These are phyloP conservation scores for Trichosporon sp. DNA, from an alignment of 1,284 basidiomycete genomes.

Conservation along the genomic window DNA sequence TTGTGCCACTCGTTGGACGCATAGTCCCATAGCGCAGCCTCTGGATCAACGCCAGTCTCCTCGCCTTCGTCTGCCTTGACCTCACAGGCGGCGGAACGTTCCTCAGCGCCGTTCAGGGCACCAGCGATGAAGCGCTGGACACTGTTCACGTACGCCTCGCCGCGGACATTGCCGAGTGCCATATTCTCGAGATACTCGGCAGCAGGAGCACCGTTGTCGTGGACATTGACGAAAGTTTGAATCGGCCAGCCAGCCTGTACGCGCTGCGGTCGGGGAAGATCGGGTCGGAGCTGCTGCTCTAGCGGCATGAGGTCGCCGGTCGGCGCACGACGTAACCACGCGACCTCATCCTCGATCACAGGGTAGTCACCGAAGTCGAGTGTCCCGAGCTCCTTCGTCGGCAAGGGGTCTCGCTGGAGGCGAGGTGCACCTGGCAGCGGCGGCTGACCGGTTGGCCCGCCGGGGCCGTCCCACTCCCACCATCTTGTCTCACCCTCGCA, in stretches of 20 bases:
- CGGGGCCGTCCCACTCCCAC: slow-evolving; percentile 41
- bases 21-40: slow-evolving; percentile 25
- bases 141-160: slow-evolving; percentile 44
- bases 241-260: slow-evolving; percentile 4
- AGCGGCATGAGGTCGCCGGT: slow-evolving; percentile 27
- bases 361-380: slow-evolving; percentile 37
- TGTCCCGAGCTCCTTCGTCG: slow-evolving; percentile 23
- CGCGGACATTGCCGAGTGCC: slow-evolving; percentile 30
- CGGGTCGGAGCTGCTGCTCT: slow-evolving; percentile 31
- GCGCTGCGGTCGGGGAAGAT: not conserved
- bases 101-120: slow-evolving; percentile 24
- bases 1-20: slow-evolving; percentile 28
- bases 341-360: slow-evolving; percentile 31
- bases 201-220: slow-evolving; percentile 22
- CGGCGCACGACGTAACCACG: slow-evolving; percentile 1
- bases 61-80: not conserved
- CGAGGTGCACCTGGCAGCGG: slow-evolving; percentile 22
- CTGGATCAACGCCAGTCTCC: not conserved
- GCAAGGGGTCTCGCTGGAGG: slow-evolving; percentile 22
- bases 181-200: slow-evolving; percentile 33
- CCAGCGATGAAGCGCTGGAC: slow-evolving; percentile 41
- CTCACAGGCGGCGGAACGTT: not conserved
- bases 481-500: slow-evolving; percentile 26
- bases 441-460: slow-evolving; percentile 34
- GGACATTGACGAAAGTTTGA: slow-evolving; percentile 32